Conservation (phyloP, 805 yeast species). For the Candida nemodendra region DNA sequence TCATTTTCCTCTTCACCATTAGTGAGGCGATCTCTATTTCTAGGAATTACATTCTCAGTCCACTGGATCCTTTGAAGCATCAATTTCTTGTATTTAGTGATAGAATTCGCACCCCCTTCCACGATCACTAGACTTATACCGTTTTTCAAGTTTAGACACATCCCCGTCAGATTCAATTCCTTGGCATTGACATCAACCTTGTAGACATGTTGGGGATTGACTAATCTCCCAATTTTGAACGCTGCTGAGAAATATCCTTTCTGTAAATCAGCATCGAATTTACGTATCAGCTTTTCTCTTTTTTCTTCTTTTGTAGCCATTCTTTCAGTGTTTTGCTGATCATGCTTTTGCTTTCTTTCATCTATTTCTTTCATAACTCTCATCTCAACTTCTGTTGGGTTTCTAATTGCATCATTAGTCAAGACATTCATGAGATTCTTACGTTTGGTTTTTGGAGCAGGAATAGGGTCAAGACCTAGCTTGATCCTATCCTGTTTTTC, state of each 20-base stretch:
- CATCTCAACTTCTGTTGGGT: slow-evolving; percentile 85
- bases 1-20: slow-evolving; percentile 17
- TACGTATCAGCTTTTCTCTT: slow-evolving; percentile 46
- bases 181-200: slow-evolving; percentile 81
- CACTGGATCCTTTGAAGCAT: slow-evolving; percentile 65
- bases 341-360: slow-evolving; percentile 58
- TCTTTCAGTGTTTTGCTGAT: slow-evolving; percentile 57
- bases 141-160: slow-evolving; percentile 44
- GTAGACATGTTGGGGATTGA: slow-evolving; percentile 65
- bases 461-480: slow-evolving; percentile 82
- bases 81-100: slow-evolving; percentile 62
- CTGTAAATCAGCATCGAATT: slow-evolving; percentile 46
- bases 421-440: slow-evolving; percentile 83
- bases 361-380: slow-evolving; percentile 68
- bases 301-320: slow-evolving; percentile 58
- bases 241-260: slow-evolving; percentile 57
- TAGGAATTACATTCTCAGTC: slow-evolving; percentile 50
- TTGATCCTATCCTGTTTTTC: slow-evolving; percentile 76
- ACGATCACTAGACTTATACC: slow-evolving; percentile 61
- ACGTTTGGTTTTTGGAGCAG: slow-evolving; percentile 83
- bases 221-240: slow-evolving; percentile 52
- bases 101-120: slow-evolving; percentile 68
- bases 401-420: slow-evolving; percentile 80
- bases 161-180: slow-evolving; percentile 66
- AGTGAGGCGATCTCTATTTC: slow-evolving; percentile 8